These are phyloP conservation scores for Salix exigua DNA, from an alignment of 345 rosid genomes.

Conservation along the genomic window DNA sequence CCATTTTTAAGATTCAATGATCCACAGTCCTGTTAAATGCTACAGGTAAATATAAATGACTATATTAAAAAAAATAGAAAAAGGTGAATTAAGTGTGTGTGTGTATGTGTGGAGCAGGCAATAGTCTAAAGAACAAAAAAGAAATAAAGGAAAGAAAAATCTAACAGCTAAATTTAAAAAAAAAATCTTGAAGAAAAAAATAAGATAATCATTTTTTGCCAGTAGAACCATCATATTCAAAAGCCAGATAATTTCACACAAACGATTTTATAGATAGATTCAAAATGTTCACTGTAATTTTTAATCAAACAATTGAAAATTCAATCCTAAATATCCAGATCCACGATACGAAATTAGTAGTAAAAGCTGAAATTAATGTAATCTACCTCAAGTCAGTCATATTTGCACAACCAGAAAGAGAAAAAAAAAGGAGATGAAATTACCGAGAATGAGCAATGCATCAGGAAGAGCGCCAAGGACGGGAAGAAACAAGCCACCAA, in stretches of 20 bases:
- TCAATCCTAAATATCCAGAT: too few species aligned
- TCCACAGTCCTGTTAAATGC: too few species aligned
- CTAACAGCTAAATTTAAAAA: background rate
- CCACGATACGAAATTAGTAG: too few species aligned
- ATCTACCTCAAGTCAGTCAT: background rate
- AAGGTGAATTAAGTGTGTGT: too few species aligned
- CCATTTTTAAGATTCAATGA: too few species aligned
- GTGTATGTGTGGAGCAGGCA: too few species aligned
- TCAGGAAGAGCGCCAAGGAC: conserved; percentile 94
- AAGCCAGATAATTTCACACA: background rate
- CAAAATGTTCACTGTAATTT: background rate
- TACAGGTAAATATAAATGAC: too few species aligned
- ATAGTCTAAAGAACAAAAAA: too few species aligned
- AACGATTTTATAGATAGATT: background rate
- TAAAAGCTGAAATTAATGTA: background rate
- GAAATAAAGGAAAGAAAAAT: too few species aligned
- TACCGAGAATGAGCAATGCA: conserved; percentile 95
- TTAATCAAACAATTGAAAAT: too few species aligned
- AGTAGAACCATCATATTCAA: background rate
- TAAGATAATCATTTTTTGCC: background rate
- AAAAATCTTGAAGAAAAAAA: background rate
- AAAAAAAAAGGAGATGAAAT: background rate
- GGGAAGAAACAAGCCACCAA: conserved; percentile 93
- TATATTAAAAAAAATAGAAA: too few species aligned
- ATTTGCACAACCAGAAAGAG: background rate